phyloP scores from a whole-genome alignment of 306 rosid species.

The Urtica urens region DNA sequence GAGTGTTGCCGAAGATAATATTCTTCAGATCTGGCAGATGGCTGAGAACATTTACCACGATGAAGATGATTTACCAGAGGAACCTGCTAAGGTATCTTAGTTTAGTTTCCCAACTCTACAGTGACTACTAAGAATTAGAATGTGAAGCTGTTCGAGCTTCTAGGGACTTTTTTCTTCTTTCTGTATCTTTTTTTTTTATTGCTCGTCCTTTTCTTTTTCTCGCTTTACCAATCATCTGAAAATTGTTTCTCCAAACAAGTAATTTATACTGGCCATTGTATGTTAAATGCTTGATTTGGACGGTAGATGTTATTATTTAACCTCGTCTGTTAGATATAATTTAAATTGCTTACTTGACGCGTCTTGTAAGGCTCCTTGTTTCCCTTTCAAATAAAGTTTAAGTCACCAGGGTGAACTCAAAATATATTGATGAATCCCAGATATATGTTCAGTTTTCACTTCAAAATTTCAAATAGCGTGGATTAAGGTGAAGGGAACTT shows the following conservation, averaged over 20 bases:
- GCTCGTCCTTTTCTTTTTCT: background rate
- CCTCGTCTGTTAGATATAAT: too few relatives aligned
- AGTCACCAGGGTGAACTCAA: too few relatives aligned
- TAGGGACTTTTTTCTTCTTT: constrained; percentile 7
- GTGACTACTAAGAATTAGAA: background rate
- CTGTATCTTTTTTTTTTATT: too few relatives aligned
- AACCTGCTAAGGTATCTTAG: constrained; percentile 51
- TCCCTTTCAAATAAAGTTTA: too few relatives aligned
- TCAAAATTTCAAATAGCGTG: too few relatives aligned
- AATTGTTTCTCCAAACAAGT: background rate
- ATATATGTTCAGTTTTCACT: too few relatives aligned
- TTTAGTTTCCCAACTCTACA: constrained; percentile 12
- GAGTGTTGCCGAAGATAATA: constrained; percentile 96
- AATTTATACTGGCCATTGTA: background rate
- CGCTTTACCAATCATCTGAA: background rate
- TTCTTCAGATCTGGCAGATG: constrained; percentile 99
- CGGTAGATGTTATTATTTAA: background rate
- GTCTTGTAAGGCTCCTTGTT: too few relatives aligned
- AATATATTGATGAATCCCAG: too few relatives aligned
- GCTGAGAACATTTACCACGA: constrained; percentile 98
- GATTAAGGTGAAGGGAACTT: too few relatives aligned
- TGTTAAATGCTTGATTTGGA: constrained; percentile 4
- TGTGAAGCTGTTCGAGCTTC: background rate
- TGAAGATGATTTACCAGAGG: constrained; percentile 92
- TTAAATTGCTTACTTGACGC: too few relatives aligned